Base-by-base conservation (phyloP, 192 early-diverging fungal species). In the Coemansia sp. region DNA sequence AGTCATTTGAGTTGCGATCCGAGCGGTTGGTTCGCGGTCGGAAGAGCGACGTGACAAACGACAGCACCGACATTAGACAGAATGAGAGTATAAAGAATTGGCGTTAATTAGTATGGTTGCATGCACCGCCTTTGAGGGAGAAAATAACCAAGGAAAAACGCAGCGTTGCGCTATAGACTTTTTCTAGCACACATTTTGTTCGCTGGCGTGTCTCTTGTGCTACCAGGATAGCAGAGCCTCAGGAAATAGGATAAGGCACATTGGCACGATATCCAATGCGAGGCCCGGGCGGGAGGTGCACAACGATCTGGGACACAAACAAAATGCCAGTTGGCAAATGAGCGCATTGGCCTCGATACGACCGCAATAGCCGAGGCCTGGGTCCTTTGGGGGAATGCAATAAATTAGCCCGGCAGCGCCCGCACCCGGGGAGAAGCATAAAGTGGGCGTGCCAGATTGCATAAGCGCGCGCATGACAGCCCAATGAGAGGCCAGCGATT, bases 1-100 rank as follows among this genome's bases (percentile, higher is more conserved):
- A 7, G 37, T 46, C 40, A 28, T 21, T 23, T 52, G 52, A 54
- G n/a, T 38, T 3, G 7, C 22, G 26, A 25, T 71, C 72, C 31
- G 26, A 52, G 42, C 54, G 56, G 42, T 67, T 63, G 64, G 64
- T 81, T 50, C 78, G 78, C 49, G 78, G 62, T 61, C 78, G 78
- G 36, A 81, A 81, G 14, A 81, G 58, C 53, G 78, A 81, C 36
- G 69, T 58, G 55, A 81, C 78, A 68, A 74, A 74, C 31, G 78
- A 81, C 15, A 81, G 64, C 47, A 81, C 78, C 14, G 77, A 80
- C 77, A 80, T 78, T 62, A 4, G 25, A 2, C 25, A 26, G 25
- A 12, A 54, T 5, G 55, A 50, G 1, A 54, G 22, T 15, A 25
- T 28, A 25, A 11, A 11, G 20, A 25, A 54, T 7, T 21, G 54